Evolutionary conservation across 257 asterid genomes (phyloP), one percentile per base, ranked within the genome.

Genomic region (Salvia rosmarinus): DNA sequence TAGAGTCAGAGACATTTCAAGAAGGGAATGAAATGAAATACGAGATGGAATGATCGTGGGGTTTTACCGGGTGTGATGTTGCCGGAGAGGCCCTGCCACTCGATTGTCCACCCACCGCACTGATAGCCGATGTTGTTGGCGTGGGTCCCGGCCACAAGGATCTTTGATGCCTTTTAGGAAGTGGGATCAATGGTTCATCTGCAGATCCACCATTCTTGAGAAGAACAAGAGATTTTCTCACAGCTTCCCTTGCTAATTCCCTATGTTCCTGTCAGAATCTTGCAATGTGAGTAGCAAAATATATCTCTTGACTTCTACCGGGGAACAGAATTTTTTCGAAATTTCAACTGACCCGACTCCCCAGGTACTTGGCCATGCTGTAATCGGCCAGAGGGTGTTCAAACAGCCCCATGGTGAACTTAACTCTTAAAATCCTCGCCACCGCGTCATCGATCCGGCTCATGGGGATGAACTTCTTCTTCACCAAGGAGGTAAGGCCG

Each of bases 401-500:
- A 51, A 90, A 90, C 4, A 87, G 78, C 6, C 95, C 95, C 85
- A 90, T 84, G 21, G 75, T 57, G 85, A 88, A 90, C 67, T 90
- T 90, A 40, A 90, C 92, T 70, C 90, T 69, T 37, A 86, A 60
- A 70, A 90, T 90, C 79, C 96, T 82, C 13, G 23, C 13, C 64
- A 89, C 96, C 16, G 96, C 95, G 78, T 89, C 96, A 6, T 89
- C 83, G 50, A 87, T 89, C 65, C 95, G 87, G 69, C 79, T 76
- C 72, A 87, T 81, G 34, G 85, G 73, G 35, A 89, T 43, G 64
- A 82, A 75, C 0, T 84, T 84, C 14, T 73, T 65, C 14, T 83
- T 80, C 71, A 88, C 92, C 83, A 88, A 62, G 9, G 17, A 44
- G 12, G 89, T 83, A 16, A 88, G 81, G 5, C 86, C 95, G 35